A percentile compares a stretch with the other conserved stretches of the same genome.
These are phyloP conservation scores for Carex pumila DNA, from an alignment of 176 grass and related monocot genomes.

Conservation along the genomic window DNA sequence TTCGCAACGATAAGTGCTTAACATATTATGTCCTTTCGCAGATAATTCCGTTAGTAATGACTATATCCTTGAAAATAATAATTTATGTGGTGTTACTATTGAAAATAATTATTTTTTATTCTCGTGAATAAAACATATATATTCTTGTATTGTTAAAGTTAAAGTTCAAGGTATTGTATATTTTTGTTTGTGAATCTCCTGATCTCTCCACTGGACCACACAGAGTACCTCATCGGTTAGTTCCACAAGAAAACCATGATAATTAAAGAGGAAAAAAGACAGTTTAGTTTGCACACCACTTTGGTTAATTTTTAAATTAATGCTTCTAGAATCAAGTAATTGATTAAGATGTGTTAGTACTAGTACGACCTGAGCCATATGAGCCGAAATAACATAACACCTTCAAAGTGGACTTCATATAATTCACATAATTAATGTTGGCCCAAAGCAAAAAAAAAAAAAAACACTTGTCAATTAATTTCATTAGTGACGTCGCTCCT, in stretches of 20 bases:
- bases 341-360: not conserved
- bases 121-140: too few species aligned
- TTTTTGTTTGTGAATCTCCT: not conserved
- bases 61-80: too few species aligned
- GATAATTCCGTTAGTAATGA: too few species aligned
- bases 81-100: too few species aligned
- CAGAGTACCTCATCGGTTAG: not conserved
- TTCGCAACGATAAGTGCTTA: too few species aligned
- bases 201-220: not conserved
- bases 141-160: too few species aligned
- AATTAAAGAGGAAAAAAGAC: not conserved
- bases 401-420: not conserved
- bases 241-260: not conserved
- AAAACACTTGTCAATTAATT: not conserved
- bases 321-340: not conserved
- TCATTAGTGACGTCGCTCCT: not conserved
- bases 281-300: not conserved
- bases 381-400: not conserved
- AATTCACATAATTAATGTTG: not conserved
- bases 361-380: not conserved
- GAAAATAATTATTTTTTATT: too few species aligned
- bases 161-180: not conserved
- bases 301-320: not conserved
- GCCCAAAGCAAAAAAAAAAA: not conserved
- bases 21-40: too few species aligned